Evolutionary conservation across 208 protist species (phyloP).

Genomic region (Plasmodiophora brassicae): DNA sequence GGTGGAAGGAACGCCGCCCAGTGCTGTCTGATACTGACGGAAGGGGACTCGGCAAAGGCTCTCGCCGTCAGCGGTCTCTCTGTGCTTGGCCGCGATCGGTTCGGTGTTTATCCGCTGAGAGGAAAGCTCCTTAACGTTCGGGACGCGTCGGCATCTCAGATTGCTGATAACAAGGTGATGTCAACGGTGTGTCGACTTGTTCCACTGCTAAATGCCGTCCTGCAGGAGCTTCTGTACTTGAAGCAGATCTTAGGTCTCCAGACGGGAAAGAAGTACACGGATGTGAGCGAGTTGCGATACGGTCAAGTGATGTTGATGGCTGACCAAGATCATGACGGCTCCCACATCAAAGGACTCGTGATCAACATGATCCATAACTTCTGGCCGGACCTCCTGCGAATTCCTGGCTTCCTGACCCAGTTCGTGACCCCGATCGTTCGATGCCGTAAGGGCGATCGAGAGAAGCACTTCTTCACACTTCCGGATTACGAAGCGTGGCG

Average conservation of each 20-base stretch:
- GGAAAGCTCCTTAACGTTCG: slow-evolving; percentile 99
- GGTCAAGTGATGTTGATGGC: slow-evolving; percentile 99
- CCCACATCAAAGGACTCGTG: slow-evolving; percentile 99
- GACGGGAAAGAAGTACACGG: slow-evolving; percentile 78
- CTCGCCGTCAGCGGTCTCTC: slow-evolving; percentile 91
- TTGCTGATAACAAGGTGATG: slow-evolving; percentile 77
- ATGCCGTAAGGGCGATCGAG: slow-evolving; percentile 66
- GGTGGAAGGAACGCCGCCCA: slow-evolving; percentile 82
- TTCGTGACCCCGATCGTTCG: slow-evolving; percentile 99
- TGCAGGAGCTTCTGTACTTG: slow-evolving; percentile 88
- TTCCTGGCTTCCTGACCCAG: slow-evolving; percentile 93
- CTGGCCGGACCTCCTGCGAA: slow-evolving; percentile 93
- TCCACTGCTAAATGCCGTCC: neutral
- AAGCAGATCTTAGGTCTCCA: slow-evolving; percentile 92
- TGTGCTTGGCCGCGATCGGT: slow-evolving; percentile 94
- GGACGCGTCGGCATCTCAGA: slow-evolving; percentile 82
- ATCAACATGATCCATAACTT: slow-evolving; percentile 99
- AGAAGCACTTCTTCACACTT: slow-evolving; percentile 96
- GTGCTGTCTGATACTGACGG: slow-evolving; percentile 99
- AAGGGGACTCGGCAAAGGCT: slow-evolving; percentile 97
- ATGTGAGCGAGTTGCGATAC: slow-evolving; percentile 86
- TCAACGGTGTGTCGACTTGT: neutral
- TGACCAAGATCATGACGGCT: slow-evolving; percentile 99
- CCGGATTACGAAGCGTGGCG: slow-evolving; percentile 95
- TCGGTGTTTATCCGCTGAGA: slow-evolving; percentile 98